Percentiles rank a stretch among this genome's conserved stretches.
Conservation (phyloP, 116 monocot genomes). For the Thalassia testudinum region DNA sequence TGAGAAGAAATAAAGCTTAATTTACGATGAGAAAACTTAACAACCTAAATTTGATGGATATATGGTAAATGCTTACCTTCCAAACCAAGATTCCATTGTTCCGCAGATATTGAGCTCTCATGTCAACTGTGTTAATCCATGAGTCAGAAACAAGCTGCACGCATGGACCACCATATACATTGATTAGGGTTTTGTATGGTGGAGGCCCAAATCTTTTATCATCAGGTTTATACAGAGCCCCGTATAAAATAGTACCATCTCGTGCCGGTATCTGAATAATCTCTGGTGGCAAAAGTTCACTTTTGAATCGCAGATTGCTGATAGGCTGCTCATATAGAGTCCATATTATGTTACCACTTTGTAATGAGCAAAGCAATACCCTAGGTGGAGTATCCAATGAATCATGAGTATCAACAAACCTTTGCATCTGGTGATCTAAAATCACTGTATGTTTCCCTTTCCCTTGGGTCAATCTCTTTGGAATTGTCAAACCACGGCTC, state of each 20-base stretch:
- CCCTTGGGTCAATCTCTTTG: slow-evolving; percentile 64
- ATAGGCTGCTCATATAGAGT: slow-evolving; percentile 67
- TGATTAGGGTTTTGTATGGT: slow-evolving; percentile 81
- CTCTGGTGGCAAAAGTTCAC: slow-evolving; percentile 48
- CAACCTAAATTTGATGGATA: too few relatives aligned
- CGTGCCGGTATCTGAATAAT: slow-evolving; percentile 48
- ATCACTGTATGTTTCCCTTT: slow-evolving; percentile 68
- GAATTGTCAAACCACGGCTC: slow-evolving; percentile 46
- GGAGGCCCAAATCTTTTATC: slow-evolving; percentile 70
- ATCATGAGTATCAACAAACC: slow-evolving; percentile 87
- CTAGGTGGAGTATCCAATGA: slow-evolving; percentile 60
- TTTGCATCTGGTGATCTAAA: slow-evolving; percentile 88
- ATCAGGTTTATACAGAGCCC: slow-evolving; percentile 80
- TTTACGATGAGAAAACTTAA: too few relatives aligned
- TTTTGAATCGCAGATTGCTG: slow-evolving; percentile 28
- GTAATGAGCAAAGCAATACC: slow-evolving; percentile 59
- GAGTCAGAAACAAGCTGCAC: slow-evolving; percentile 78
- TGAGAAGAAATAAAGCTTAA: too few relatives aligned
- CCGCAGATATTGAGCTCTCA: slow-evolving; percentile 86
- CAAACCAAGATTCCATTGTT: slow-evolving; percentile 89
- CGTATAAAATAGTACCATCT: slow-evolving; percentile 69
- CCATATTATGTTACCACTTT: slow-evolving; percentile 59
- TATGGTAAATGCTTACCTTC: slow-evolving; percentile 58
- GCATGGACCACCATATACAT: slow-evolving; percentile 91
- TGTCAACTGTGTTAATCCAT: slow-evolving; percentile 93